Evolutionary conservation across 106 monocot genomes (phyloP).

Genomic region (Allium fistulosum): DNA sequence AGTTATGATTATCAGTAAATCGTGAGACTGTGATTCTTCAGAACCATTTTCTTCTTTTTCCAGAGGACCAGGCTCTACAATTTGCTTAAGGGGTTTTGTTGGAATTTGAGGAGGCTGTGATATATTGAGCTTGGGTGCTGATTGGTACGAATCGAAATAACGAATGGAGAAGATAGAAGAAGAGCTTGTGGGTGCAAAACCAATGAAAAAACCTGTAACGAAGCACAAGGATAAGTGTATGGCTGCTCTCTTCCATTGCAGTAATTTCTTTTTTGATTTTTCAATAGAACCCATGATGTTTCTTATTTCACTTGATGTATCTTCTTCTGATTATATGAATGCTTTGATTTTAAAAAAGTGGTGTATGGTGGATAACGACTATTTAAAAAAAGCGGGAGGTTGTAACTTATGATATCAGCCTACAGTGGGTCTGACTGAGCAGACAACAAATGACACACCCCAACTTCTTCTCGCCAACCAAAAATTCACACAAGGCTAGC

Average conservation of each 20-base stretch:
- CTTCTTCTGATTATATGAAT: background rate
- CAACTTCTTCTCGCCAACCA: too few relatives aligned
- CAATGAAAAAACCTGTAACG: constrained; percentile 84
- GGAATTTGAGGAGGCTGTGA: constrained; percentile 4
- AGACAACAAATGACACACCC: too few relatives aligned
- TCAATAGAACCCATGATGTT: constrained; percentile 38
- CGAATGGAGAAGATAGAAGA: constrained; percentile 17
- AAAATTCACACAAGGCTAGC: too few relatives aligned
- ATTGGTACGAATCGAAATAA: constrained; percentile 1
- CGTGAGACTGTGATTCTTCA: background rate
- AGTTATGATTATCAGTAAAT: constrained; percentile 39
- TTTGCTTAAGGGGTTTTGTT: background rate
- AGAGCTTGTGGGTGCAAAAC: constrained; percentile 58
- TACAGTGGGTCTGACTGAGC: too few relatives aligned
- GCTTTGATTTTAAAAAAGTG: background rate
- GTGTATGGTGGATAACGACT: background rate
- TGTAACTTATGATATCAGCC: too few relatives aligned
- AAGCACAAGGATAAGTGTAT: constrained; percentile 89
- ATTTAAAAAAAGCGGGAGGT: constrained; percentile 4
- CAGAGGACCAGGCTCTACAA: too few relatives aligned
- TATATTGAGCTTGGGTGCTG: constrained; percentile 5
- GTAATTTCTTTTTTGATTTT: constrained; percentile 52
- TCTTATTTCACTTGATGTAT: background rate
- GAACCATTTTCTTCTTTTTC: background rate
- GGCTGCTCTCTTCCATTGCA: constrained; percentile 77